These are phyloP conservation scores for Tuber brumale DNA, from an alignment of 495 filamentous ascomycete species.

Conservation along the genomic window DNA sequence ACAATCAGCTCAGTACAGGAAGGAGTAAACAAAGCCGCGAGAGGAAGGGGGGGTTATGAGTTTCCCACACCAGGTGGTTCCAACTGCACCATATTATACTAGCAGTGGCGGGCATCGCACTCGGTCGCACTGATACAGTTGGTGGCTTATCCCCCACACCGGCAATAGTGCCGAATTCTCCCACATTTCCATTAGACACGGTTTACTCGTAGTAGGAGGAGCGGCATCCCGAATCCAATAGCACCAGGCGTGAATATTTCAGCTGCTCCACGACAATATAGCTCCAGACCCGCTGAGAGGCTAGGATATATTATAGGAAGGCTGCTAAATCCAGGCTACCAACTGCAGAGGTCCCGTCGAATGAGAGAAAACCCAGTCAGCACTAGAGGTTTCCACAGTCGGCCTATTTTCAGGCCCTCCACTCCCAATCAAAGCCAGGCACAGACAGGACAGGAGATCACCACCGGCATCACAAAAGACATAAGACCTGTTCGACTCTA, in stretches of 20 bases:
- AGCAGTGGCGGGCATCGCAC: background rate
- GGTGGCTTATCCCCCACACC: background rate
- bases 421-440: background rate
- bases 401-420: background rate
- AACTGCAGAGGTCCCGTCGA: background rate
- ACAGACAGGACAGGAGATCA: background rate
- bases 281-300: background rate
- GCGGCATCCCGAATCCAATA: background rate
- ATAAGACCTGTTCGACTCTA: background rate
- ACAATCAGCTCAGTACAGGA: background rate
- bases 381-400: background rate
- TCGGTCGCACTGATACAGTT: background rate
- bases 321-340: background rate
- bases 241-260: background rate
- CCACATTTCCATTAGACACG: background rate
- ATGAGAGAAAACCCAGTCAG: background rate
- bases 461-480: background rate
- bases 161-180: background rate
- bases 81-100: background rate
- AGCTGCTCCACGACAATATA: background rate
- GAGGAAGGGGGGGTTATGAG: background rate
- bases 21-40: background rate
- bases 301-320: background rate
- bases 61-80: background rate
- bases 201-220: background rate